Conservation (phyloP, 108 stramenopile genomes). For the Epipyxis sp. region DNA sequence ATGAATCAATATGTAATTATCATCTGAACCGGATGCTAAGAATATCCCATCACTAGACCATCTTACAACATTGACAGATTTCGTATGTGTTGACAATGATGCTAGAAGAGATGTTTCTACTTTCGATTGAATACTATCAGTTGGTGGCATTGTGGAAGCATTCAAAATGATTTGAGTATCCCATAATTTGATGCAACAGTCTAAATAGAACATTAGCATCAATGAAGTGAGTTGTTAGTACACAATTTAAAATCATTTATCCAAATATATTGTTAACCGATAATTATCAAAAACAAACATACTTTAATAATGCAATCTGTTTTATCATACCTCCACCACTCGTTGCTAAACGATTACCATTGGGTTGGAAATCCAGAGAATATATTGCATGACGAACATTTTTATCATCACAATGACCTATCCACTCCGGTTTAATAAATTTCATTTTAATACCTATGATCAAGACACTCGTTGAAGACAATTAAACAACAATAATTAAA, state of each 20-base stretch:
- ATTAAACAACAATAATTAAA: no score
- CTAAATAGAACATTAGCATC: neutral
- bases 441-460: no score
- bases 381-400: conserved; percentile 1
- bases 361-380: conserved; percentile 15
- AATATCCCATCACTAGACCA: conserved; percentile 16
- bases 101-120: neutral
- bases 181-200: neutral
- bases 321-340: conserved; percentile 15
- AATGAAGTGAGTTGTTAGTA: neutral
- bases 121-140: neutral
- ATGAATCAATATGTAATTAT: conserved; percentile 21
- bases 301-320: no score
- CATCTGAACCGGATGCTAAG: conserved; percentile 28
- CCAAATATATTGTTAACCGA: no score
- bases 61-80: conserved; percentile 16
- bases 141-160: neutral
- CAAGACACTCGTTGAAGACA: no score
- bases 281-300: no score
- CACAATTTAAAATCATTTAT: no score
- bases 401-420: conserved; percentile 8
- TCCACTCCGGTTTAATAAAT: neutral
- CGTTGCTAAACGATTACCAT: conserved; percentile 5
- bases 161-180: neutral
- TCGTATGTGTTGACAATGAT: neutral